These are phyloP conservation scores for Clarireedia monteithiana DNA, from an alignment of 2,329 filamentous ascomycete species.

Conservation along the genomic window DNA sequence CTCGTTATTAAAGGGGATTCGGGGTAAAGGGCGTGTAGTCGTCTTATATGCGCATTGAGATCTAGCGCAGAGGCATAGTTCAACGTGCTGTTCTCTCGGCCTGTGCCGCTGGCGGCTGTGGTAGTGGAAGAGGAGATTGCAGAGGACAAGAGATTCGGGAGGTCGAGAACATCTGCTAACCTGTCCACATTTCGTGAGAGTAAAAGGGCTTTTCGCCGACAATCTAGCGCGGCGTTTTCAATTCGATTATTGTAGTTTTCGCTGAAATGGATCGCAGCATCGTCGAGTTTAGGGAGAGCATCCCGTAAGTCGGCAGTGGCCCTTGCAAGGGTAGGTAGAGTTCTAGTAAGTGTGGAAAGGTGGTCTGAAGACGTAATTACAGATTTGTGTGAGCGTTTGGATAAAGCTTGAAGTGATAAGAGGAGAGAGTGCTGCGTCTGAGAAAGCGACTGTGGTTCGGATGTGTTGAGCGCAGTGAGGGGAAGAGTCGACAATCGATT, in stretches of 20 bases:
- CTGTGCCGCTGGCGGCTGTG: conserved; percentile 34
- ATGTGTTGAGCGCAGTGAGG: conserved; percentile 61
- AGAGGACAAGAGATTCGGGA: conserved; percentile 77
- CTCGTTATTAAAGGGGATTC: conserved; percentile 66
- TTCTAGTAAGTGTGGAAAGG: conserved; percentile 63
- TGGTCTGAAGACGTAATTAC: conserved; percentile 76
- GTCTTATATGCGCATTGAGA: conserved; percentile 85
- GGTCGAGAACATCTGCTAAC: conserved; percentile 81
- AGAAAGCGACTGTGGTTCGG: conserved; percentile 71
- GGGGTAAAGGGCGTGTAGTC: conserved; percentile 76
- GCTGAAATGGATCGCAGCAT: conserved; percentile 71
- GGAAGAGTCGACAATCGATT: conserved; percentile 69
- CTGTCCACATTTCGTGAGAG: conserved; percentile 82
- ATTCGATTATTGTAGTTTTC: conserved; percentile 70
- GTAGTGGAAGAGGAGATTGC: conserved; percentile 50
- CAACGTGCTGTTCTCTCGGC: conserved; percentile 38
- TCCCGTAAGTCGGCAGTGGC: conserved; percentile 60
- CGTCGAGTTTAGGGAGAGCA: conserved; percentile 71
- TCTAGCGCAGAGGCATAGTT: conserved; percentile 89
- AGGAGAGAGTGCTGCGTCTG: conserved; percentile 75
- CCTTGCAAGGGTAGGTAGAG: conserved; percentile 61
- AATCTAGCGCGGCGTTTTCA: conserved; percentile 60
- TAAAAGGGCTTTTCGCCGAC: conserved; percentile 71
- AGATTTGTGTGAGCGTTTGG: conserved; percentile 79
- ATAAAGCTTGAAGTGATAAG: conserved; percentile 77